phyloP scores from a whole-genome alignment of 805 yeast genomes.

The Wickerhamiella sorbophila region DNA sequence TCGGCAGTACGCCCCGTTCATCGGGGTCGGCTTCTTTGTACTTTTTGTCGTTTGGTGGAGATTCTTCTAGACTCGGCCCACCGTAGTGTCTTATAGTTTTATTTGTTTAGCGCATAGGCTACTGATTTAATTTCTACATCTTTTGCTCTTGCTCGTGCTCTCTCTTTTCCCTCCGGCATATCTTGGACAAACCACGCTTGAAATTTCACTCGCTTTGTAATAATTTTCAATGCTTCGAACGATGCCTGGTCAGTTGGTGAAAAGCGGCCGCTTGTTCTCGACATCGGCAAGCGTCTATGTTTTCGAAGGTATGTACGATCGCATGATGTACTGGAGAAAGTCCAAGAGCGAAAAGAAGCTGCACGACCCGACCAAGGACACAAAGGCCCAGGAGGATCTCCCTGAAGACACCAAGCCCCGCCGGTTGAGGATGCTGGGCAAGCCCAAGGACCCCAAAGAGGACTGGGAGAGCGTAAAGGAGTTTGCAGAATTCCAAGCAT shows the following conservation, averaged over 20 bases:
- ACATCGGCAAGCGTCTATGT: slow-evolving; percentile 6
- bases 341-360: slow-evolving; percentile 7
- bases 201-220: not conserved
- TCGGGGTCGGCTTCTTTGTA: slow-evolving; percentile 48
- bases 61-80: slow-evolving; percentile 35
- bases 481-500: slow-evolving; percentile 19
- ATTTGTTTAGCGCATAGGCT: no score
- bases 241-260: not conserved
- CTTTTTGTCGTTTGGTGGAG: slow-evolving; percentile 77
- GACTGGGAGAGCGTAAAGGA: slow-evolving; percentile 12
- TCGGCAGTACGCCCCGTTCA: slow-evolving; percentile 81
- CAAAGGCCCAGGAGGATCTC: slow-evolving; percentile 9
- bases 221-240: not conserved
- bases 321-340: slow-evolving; percentile 12
- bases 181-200: no score
- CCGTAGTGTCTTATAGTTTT: no score
- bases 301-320: slow-evolving; percentile 10
- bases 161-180: no score
- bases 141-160: not conserved
- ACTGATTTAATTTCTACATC: not conserved
- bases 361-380: slow-evolving; percentile 16
- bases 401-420: slow-evolving; percentile 16
- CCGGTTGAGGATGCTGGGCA: slow-evolving; percentile 14
- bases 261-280: slow-evolving; percentile 1
- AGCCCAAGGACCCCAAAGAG: slow-evolving; percentile 9